A percentile compares a stretch with the other conserved stretches of the same genome.
phyloP scores from a whole-genome alignment of 805 yeast genomes.

The Ogataea polymorpha region DNA sequence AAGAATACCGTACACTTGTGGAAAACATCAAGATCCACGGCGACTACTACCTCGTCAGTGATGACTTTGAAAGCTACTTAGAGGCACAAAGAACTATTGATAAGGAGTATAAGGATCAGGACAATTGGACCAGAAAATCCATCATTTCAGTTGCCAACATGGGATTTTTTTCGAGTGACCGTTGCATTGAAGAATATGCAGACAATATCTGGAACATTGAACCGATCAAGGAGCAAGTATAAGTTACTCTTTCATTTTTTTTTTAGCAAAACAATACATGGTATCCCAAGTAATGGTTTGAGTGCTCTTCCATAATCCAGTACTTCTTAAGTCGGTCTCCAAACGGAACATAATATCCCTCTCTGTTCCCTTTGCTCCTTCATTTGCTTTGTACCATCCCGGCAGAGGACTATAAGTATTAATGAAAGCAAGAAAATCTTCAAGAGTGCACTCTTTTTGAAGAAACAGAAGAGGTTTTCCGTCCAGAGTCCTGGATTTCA shows the following conservation, averaged over 20 bases:
- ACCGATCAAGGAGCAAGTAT: conserved; percentile 40
- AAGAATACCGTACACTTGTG: conserved; percentile 63
- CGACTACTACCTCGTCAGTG: conserved; percentile 82
- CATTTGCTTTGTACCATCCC: conserved; percentile 23
- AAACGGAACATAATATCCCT: conserved; percentile 20
- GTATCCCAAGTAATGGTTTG: conserved; percentile 55
- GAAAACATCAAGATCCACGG: conserved; percentile 72
- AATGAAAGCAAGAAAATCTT: conserved; percentile 20
- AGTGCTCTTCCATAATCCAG: conserved; percentile 41
- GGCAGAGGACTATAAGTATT: conserved; percentile 27
- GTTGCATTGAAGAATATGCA: conserved; percentile 90
- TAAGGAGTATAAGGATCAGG: conserved; percentile 57
- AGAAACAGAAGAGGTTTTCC: conserved; percentile 20
- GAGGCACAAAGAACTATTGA: conserved; percentile 80
- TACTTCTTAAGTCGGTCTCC: conserved; percentile 19
- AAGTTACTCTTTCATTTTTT: conserved; percentile 3
- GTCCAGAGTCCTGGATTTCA: not conserved
- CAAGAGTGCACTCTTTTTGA: conserved; percentile 15
- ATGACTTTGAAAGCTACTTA: conserved; percentile 84
- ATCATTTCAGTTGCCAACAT: conserved; percentile 82
- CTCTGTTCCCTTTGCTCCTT: conserved; percentile 15
- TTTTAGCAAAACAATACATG: conserved; percentile 47
- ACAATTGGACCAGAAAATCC: conserved; percentile 73
- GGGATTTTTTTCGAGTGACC: conserved; percentile 89
- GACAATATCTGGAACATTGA: conserved; percentile 92